Conservation (phyloP, 768 basidiomycete genomes). For the Hypsizygus marmoreus region DNA sequence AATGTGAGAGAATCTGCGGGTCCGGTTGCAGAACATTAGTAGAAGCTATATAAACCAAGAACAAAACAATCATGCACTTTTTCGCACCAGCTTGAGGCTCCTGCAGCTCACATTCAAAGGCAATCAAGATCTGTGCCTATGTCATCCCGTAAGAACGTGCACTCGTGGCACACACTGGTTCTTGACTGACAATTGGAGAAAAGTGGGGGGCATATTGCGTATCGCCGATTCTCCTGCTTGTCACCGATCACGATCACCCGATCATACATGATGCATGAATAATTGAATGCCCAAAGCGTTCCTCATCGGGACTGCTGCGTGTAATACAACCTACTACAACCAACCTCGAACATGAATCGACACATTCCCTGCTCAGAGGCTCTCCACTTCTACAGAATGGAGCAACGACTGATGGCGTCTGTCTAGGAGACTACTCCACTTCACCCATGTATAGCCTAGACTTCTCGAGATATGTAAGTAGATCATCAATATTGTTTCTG, state of each 20-base stretch:
- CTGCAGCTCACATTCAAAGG: constrained; percentile 21
- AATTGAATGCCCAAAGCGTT: neutral
- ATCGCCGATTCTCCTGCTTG: neutral
- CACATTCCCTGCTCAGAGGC: too few species aligned
- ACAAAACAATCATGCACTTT: constrained; percentile 12
- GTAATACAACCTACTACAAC: too few species aligned
- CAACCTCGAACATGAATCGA: too few species aligned
- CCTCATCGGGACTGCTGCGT: neutral
- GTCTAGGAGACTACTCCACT: too few species aligned
- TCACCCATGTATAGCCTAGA: too few species aligned
- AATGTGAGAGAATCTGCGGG: constrained; percentile 7
- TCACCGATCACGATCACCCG: constrained; percentile 7
- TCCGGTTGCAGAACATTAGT: neutral
- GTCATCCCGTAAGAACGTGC: constrained; percentile 9
- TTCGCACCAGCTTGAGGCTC: constrained; percentile 24
- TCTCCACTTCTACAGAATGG: too few species aligned
- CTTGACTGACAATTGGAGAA: constrained; percentile 7
- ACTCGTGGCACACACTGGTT: constrained; percentile 12
- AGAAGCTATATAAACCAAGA: constrained; percentile 7
- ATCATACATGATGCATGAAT: constrained; percentile 1
- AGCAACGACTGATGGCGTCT: too few species aligned
- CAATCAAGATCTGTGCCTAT: constrained; percentile 37
- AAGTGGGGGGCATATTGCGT: neutral
- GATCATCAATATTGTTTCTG: constrained; percentile 15
- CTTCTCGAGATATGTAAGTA: too few species aligned